These are phyloP conservation scores for Penicillium sp. DNA, from an alignment of 2,329 filamentous ascomycete species.

Conservation along the genomic window DNA sequence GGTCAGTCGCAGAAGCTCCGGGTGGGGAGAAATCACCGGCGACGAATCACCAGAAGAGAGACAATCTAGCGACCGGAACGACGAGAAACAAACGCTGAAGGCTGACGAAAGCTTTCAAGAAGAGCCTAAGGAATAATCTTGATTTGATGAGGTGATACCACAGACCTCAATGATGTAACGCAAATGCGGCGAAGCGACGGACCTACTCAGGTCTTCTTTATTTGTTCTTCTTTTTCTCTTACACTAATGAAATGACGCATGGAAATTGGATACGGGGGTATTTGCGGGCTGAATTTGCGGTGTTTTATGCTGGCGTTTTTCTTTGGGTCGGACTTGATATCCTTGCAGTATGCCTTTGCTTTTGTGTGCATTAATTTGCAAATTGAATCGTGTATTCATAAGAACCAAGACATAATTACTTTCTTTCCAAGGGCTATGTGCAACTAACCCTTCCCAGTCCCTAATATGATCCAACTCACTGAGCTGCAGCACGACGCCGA, in stretches of 20 bases:
- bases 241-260: conserved; percentile 26
- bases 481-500: conserved; percentile 3
- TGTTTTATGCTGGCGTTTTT: conserved; percentile 7
- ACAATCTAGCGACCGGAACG: conserved; percentile 19
- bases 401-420: not conserved
- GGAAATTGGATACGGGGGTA: conserved; percentile 11
- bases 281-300: conserved; percentile 10
- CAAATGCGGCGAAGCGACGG: conserved; percentile 3
- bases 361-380: conserved; percentile 11
- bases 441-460: too few species aligned
- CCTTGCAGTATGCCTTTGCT: conserved; percentile 20
- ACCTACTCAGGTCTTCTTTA: not conserved
- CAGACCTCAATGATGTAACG: conserved; percentile 20
- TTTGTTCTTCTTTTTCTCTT: not conserved
- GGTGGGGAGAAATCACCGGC: conserved; percentile 46
- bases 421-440: not conserved
- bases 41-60: conserved; percentile 35
- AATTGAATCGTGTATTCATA: conserved; percentile 11
- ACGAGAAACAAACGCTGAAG: conserved; percentile 39
- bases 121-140: conserved; percentile 12
- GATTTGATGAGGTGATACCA: conserved; percentile 1
- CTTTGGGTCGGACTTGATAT: conserved; percentile 20
- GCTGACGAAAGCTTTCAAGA: conserved; percentile 9
- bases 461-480: not conserved
- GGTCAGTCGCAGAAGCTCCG: conserved; percentile 46